Evolutionary conservation across 768 basidiomycete genomes (phyloP).

Genomic region (Filobasidium wieringae): DNA sequence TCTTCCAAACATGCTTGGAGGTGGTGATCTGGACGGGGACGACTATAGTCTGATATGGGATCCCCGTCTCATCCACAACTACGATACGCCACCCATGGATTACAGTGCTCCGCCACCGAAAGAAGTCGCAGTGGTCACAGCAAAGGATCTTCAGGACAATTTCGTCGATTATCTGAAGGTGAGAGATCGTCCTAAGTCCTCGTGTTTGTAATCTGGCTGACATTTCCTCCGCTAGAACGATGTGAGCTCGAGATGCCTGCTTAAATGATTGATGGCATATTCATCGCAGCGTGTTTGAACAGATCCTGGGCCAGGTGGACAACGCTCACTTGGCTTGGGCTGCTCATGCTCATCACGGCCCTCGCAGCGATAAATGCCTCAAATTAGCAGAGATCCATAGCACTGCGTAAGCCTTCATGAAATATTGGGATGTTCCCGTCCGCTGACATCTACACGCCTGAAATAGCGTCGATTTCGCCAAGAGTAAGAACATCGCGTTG

Average conservation of each 20-base stretch:
- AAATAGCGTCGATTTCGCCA: slow-evolving; percentile 37
- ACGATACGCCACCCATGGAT: slow-evolving; percentile 24
- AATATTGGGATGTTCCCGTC: neutral
- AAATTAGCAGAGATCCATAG: slow-evolving; percentile 31
- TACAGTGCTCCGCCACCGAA: slow-evolving; percentile 28
- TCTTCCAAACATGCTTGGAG: slow-evolving; percentile 34
- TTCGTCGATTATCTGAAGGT: slow-evolving; percentile 34
- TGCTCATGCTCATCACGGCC: slow-evolving; percentile 14
- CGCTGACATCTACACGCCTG: slow-evolving; percentile 19
- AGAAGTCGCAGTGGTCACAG: slow-evolving; percentile 22
- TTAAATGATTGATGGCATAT: neutral
- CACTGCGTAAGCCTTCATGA: slow-evolving; percentile 20
- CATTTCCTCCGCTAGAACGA: slow-evolving; percentile 24
- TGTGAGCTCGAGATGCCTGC: slow-evolving; percentile 1
- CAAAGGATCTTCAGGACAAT: slow-evolving; percentile 31
- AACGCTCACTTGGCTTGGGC: slow-evolving; percentile 31
- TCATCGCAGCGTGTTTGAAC: neutral
- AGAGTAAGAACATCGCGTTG: slow-evolving; percentile 21
- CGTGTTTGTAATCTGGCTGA: too few species aligned
- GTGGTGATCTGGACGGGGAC: slow-evolving; percentile 36
- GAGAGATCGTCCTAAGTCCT: too few species aligned
- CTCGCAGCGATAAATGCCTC: slow-evolving; percentile 23
- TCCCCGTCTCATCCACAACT: slow-evolving; percentile 23
- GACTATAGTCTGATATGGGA: slow-evolving; percentile 39
- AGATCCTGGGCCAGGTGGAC: slow-evolving; percentile 34